Evolutionary conservation across 2,329 filamentous ascomycete species (phyloP).

Genomic region (Cladobotryum mycophilum): DNA sequence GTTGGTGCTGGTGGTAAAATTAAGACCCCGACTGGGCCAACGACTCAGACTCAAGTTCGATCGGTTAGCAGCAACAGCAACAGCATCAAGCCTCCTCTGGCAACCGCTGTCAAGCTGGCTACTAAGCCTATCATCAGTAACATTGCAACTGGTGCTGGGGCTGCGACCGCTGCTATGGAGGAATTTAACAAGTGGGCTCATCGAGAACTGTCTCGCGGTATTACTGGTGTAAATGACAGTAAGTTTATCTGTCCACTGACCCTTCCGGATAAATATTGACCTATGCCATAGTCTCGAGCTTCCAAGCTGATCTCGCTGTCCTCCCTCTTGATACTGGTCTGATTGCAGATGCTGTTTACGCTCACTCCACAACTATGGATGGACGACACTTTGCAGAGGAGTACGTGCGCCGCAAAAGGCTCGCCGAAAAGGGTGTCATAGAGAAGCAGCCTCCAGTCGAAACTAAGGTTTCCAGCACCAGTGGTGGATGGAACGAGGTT

Average conservation of each 20-base stretch:
- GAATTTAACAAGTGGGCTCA: slow-evolving; percentile 94
- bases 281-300: slow-evolving; percentile 59
- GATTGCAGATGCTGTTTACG: slow-evolving; percentile 86
- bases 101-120: slow-evolving; percentile 45
- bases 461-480: slow-evolving; percentile 37
- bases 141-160: slow-evolving; percentile 32
- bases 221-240: slow-evolving; percentile 47
- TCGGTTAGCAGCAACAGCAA: slow-evolving; percentile 36
- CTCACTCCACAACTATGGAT: slow-evolving; percentile 81
- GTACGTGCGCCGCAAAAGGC: slow-evolving; percentile 85
- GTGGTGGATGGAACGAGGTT: slow-evolving; percentile 89
- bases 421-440: slow-evolving; percentile 85
- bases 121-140: slow-evolving; percentile 41
- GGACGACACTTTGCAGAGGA: slow-evolving; percentile 90
- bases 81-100: slow-evolving; percentile 34
- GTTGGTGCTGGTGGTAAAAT: slow-evolving; percentile 91
- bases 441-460: slow-evolving; percentile 62
- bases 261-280: not conserved
- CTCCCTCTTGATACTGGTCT: slow-evolving; percentile 73
- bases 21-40: slow-evolving; percentile 62
- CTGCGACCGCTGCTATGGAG: slow-evolving; percentile 58
- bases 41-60: slow-evolving; percentile 42
- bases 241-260: slow-evolving; percentile 28
- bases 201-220: slow-evolving; percentile 70
- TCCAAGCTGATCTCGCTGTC: slow-evolving; percentile 67